Conservation (phyloP, 2,329 filamentous ascomycete species). For the Byssochlamys sp. region DNA sequence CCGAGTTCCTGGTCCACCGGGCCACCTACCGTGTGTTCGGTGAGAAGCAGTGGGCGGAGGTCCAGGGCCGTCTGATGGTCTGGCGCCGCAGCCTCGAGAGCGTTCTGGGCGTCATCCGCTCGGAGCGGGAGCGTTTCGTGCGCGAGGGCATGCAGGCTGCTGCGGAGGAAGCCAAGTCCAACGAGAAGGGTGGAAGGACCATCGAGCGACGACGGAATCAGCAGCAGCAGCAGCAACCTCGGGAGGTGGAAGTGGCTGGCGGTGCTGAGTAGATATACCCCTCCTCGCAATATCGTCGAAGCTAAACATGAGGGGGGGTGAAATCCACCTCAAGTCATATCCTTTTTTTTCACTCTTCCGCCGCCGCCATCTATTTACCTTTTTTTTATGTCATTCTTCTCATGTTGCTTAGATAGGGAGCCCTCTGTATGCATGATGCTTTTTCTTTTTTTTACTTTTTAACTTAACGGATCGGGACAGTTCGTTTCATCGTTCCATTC, state of each 20-base stretch:
- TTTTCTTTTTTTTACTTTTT: slow-evolving; percentile 4
- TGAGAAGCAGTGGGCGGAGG: slow-evolving; percentile 95
- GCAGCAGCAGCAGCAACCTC: slow-evolving; percentile 17
- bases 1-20: slow-evolving; percentile 89
- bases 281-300: neutral
- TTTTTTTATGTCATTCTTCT: neutral
- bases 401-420: neutral
- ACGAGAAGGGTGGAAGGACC: slow-evolving; percentile 17
- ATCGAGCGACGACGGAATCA: slow-evolving; percentile 26
- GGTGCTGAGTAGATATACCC: slow-evolving; percentile 17
- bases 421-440: neutral
- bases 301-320: neutral
- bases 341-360: neutral
- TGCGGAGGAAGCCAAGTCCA: slow-evolving; percentile 35
- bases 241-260: slow-evolving; percentile 29
- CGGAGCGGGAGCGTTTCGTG: slow-evolving; percentile 71
- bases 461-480: slow-evolving; percentile 1
- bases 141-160: slow-evolving; percentile 58
- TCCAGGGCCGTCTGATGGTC: slow-evolving; percentile 79
- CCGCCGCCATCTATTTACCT: neutral
- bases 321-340: neutral
- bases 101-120: slow-evolving; percentile 67
- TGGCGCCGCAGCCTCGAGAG: slow-evolving; percentile 75
- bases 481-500: neutral
- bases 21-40: slow-evolving; percentile 94